phyloP scores from a whole-genome alignment of 208 protist genomes.

The Zelonia costaricensis region DNA sequence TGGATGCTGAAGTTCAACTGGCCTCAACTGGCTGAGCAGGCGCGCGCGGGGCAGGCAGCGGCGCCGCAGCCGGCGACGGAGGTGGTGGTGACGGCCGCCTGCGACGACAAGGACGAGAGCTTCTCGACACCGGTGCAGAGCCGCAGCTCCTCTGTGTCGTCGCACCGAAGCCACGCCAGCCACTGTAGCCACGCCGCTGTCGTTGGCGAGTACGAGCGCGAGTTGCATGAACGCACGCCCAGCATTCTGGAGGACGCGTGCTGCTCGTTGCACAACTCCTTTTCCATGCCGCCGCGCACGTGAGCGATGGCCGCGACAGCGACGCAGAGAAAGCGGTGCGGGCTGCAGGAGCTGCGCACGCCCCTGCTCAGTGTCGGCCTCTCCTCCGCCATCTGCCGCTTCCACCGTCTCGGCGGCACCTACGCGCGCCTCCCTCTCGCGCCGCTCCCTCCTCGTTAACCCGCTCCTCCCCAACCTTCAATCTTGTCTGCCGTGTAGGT shows the following conservation, averaged over 20 bases:
- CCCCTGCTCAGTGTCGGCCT: too few relatives aligned
- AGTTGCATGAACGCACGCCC: conserved; percentile 25
- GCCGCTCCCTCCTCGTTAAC: too few relatives aligned
- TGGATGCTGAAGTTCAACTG: conserved; percentile 62
- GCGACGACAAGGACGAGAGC: neutral
- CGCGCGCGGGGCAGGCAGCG: neutral
- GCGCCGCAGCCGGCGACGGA: conserved; percentile 11
- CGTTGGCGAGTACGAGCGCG: conserved; percentile 13
- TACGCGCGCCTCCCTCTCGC: too few relatives aligned
- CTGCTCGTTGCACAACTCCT: conserved; percentile 27
- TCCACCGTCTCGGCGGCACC: too few relatives aligned
- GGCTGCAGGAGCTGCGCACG: too few relatives aligned
- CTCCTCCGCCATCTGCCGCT: too few relatives aligned
- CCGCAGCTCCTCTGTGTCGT: conserved; percentile 10
- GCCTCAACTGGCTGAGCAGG: conserved; percentile 41
- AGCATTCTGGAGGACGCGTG: conserved; percentile 30
- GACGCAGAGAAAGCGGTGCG: too few relatives aligned
- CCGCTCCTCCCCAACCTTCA: too few relatives aligned
- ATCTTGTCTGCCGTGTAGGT: too few relatives aligned
- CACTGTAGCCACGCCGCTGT: neutral
- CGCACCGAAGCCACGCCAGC: conserved; percentile 2
- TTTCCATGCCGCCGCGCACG: conserved; percentile 20
- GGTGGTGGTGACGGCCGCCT: conserved; percentile 15
- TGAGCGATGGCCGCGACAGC: too few relatives aligned
- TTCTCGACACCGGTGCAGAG: conserved; percentile 2